Evolutionary conservation across 495 filamentous ascomycete genomes (phyloP).

Genomic region (Schizothecium vesticola): DNA sequence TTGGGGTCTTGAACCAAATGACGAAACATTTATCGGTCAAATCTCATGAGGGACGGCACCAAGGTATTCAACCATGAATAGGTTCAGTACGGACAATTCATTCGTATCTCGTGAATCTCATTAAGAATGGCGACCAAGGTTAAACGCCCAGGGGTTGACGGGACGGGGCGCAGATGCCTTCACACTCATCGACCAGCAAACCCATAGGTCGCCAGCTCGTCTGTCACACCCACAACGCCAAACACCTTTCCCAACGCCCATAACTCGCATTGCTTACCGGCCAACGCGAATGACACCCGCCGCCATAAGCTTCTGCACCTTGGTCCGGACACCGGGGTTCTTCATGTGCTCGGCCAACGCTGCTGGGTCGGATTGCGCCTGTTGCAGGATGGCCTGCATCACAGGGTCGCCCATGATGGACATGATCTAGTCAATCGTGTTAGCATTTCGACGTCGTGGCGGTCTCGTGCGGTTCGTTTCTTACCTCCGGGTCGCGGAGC

Average conservation of each 20-base stretch:
- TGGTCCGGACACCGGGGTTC: constrained; percentile 73
- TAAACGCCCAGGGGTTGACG: not conserved
- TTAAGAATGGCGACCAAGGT: constrained; percentile 7
- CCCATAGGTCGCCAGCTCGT: not conserved
- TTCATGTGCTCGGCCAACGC: constrained; percentile 96
- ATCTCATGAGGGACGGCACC: not conserved
- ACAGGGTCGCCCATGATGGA: constrained; percentile 88
- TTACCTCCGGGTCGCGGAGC: constrained; percentile 86
- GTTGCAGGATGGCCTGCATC: constrained; percentile 95
- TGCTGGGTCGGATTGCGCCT: constrained; percentile 88
- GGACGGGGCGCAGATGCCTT: not conserved
- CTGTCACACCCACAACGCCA: not conserved
- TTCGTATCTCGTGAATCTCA: constrained; percentile 19
- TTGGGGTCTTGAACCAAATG: not conserved
- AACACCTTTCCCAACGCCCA: not conserved
- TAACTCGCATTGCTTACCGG: constrained; percentile 25
- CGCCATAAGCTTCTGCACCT: constrained; percentile 88
- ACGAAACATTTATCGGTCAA: not conserved
- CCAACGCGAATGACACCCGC: constrained; percentile 88
- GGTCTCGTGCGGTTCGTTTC: constrained; percentile 20
- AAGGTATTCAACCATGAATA: not conserved
- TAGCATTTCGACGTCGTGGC: constrained; percentile 21
- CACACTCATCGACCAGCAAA: not conserved
- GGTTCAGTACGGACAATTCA: not conserved
- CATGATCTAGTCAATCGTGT: constrained; percentile 61